These are phyloP conservation scores for Plasmopara viticola DNA, from an alignment of 352 stramenopile genomes.

Conservation along the genomic window DNA sequence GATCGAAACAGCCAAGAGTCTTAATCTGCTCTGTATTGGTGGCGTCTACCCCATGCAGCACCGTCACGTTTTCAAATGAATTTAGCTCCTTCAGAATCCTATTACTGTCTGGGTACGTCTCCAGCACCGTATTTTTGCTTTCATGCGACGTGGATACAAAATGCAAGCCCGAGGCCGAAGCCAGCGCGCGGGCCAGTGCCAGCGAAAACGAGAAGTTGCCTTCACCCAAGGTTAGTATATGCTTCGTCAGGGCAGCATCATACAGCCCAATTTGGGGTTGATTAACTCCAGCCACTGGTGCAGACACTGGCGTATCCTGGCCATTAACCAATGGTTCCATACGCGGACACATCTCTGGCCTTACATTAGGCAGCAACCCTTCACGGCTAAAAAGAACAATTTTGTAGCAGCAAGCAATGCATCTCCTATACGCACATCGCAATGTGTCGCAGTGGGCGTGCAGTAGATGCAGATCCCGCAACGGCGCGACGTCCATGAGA, in stretches of 20 bases:
- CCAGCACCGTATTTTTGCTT: constrained; percentile 67
- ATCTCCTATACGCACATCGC: constrained; percentile 58
- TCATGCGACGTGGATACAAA: constrained; percentile 92
- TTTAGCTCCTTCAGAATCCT: constrained; percentile 73
- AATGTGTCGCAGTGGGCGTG: constrained; percentile 65
- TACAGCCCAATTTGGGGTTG: constrained; percentile 47
- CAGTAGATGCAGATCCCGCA: constrained; percentile 49
- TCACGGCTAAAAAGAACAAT: constrained; percentile 55
- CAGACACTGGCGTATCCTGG: not conserved
- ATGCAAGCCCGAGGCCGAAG: constrained; percentile 21
- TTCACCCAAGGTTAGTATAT: constrained; percentile 91
- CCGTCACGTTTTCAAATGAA: constrained; percentile 44
- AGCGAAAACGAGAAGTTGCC: constrained; percentile 96
- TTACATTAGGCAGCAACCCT: constrained; percentile 63
- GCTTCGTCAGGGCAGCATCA: constrained; percentile 33
- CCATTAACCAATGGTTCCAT: constrained; percentile 20
- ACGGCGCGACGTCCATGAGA: constrained; percentile 13
- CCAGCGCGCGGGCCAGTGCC: constrained; percentile 69
- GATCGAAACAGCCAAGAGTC: constrained; percentile 75
- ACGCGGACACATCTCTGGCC: constrained; percentile 67
- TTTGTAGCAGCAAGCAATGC: constrained; percentile 86
- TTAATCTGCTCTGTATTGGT: constrained; percentile 76
- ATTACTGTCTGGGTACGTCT: constrained; percentile 88
- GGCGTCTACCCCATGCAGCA: constrained; percentile 89
- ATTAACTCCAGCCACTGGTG: not conserved